These are phyloP conservation scores for Odontarrhena argentea DNA, from an alignment of 345 rosid genomes.

Conservation along the genomic window DNA sequence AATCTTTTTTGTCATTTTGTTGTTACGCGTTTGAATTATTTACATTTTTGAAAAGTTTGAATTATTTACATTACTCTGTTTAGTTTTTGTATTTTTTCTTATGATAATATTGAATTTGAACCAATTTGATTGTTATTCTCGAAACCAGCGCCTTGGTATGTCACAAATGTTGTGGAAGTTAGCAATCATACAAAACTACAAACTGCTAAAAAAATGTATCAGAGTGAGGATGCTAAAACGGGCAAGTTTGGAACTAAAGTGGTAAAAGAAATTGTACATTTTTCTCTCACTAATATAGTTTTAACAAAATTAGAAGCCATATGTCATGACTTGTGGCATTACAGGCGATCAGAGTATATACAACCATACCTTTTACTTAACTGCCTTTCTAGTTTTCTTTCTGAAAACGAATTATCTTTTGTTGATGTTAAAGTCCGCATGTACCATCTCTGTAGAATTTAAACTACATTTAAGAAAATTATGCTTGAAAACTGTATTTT, in stretches of 20 bases:
- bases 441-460: neutral
- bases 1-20: no score
- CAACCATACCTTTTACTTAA: neutral
- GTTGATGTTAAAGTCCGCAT: constrained; percentile 3
- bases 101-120: no score
- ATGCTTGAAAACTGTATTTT: neutral
- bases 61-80: no score
- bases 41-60: no score
- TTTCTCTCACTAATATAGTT: no score
- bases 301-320: no score
- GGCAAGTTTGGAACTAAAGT: neutral
- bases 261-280: neutral
- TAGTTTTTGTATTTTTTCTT: no score
- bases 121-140: no score
- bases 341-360: neutral
- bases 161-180: constrained; percentile 12
- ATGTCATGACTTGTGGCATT: no score
- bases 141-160: neutral
- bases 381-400: neutral
- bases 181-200: constrained; percentile 1
- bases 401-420: neutral
- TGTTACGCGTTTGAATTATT: no score
- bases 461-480: neutral
- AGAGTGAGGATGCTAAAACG: neutral
- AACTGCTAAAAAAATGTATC: constrained; percentile 9